Base-by-base conservation (phyloP, 306 rosid species). In the Lathyrus sativus region DNA sequence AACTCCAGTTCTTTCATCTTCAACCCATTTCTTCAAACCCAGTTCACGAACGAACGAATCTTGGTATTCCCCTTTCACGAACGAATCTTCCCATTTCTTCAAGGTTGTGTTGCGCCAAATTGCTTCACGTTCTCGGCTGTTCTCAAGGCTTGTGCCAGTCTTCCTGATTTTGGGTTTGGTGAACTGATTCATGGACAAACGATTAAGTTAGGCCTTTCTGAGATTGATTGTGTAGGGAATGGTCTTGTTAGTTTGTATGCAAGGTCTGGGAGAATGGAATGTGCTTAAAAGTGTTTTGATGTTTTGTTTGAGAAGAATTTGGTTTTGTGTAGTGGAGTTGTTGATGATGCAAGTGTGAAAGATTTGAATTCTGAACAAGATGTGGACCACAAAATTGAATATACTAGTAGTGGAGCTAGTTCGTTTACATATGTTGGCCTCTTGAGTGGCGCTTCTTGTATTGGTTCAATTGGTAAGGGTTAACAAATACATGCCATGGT, bases 401-500 rank as follows among this genome's bases (percentile, higher is more conserved):
- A 61, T 64, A 38, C 43, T 13, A 82, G 83, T 65, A 35, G 59
- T 53, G 85, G 87, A 39, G 73, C 74, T 46, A 74, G 76, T 68
- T 68, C 85, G 17, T 87, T 76, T 78, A 80, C 87, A 49, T 82
- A 62, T 80, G 89, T 85, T 42, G 78, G 87, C 71, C 89, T 87
- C 62, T 80, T 87, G 33, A 84, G 92, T 65, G 92, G 83, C 4
- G 89, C 89, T 63, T 89, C 89, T 43, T 80, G 78, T 72, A 58
- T 82, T 2, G 86, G 85, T 56, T 19, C 81, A 51, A 74, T 84
- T 49, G 75, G 76, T 37, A 82, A 82, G 76, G 92, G 92, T 3
- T 89, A 84, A 67, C 89, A 87, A 65, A 78, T 84, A 60, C 89
- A 87, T 78, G 83, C 86, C 10, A 82, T n/a, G n/a, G n/a, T n/a